phyloP scores from a whole-genome alignment of 768 basidiomycete species.

The Tricholomella constricta region DNA sequence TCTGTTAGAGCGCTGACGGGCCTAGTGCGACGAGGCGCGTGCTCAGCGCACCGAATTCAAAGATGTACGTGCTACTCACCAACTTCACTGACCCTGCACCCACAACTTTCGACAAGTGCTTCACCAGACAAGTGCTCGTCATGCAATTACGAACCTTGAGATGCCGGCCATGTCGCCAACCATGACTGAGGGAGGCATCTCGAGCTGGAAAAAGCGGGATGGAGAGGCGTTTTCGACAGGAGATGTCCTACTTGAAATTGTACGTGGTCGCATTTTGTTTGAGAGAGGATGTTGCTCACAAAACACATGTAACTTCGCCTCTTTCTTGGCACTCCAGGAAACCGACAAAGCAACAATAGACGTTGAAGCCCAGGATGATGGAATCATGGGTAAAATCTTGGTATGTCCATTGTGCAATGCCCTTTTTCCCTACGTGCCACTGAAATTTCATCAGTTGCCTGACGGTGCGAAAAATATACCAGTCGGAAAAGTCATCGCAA shows the following conservation, averaged over 20 bases:
- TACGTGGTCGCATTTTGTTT: conserved; percentile 37
- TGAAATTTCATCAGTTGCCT: conserved; percentile 44
- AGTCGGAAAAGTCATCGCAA: conserved; percentile 87
- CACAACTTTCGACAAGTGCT: conserved; percentile 42
- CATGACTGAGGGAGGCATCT: conserved; percentile 93
- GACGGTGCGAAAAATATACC: conserved; percentile 85
- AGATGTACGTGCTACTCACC: conserved; percentile 15
- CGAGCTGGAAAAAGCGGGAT: conserved; percentile 87
- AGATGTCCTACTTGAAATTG: conserved; percentile 89
- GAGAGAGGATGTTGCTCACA: not conserved
- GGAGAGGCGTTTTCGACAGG: conserved; percentile 80
- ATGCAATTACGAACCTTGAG: conserved; percentile 71
- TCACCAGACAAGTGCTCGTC: conserved; percentile 50
- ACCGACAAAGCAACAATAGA: conserved; percentile 97
- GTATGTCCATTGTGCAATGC: conserved; percentile 45
- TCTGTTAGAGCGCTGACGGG: conserved; percentile 15
- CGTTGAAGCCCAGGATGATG: conserved; percentile 98
- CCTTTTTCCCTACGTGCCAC: not conserved
- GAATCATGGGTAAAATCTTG: conserved; percentile 90
- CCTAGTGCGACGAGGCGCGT: conserved; percentile 10
- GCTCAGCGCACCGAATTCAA: not conserved
- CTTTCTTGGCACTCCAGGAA: conserved; percentile 52
- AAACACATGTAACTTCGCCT: not conserved
- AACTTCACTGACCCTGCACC: not conserved
- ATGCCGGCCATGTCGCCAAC: conserved; percentile 99